A percentile compares a stretch with the other conserved stretches of the same genome.
phyloP scores from a whole-genome alignment of 805 yeast genomes.

The Scheffersomyces amazonensis region DNA sequence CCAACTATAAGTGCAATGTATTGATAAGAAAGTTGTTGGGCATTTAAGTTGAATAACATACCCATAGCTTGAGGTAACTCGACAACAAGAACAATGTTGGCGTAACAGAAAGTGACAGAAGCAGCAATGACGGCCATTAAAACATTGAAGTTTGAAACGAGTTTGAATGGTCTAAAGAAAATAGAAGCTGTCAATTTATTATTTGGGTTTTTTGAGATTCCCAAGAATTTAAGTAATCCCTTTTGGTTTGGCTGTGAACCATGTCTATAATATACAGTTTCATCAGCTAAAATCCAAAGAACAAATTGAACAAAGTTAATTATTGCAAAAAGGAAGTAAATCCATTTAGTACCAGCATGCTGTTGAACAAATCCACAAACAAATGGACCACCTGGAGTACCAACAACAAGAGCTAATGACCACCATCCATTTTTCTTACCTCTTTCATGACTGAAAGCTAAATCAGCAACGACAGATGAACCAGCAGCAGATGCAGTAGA shows the following conservation, averaged over 20 bases:
- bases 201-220: conserved; percentile 1
- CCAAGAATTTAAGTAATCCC: neutral
- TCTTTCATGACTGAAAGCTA: conserved; percentile 11
- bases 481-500: conserved; percentile 13
- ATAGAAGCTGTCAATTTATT: conserved; percentile 2
- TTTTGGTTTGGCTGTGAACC: neutral
- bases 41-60: conserved; percentile 12
- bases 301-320: conserved; percentile 11
- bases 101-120: conserved; percentile 17
- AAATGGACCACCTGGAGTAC: conserved; percentile 15
- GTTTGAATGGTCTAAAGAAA: conserved; percentile 9
- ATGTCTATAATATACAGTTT: conserved; percentile 8
- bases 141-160: conserved; percentile 7
- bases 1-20: conserved; percentile 19
- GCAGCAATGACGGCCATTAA: conserved; percentile 13
- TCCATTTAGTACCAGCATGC: conserved; percentile 8
- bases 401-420: conserved; percentile 11
- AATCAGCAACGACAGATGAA: conserved; percentile 10
- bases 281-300: conserved; percentile 7
- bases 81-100: conserved; percentile 18
- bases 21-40: conserved; percentile 21
- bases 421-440: conserved; percentile 15
- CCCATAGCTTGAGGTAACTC: conserved; percentile 18
- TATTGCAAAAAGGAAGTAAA: conserved; percentile 10
- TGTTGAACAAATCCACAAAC: conserved; percentile 11